Evolutionary conservation across 2,329 filamentous ascomycete species (phyloP), one percentile per base, ranked within the genome.

Genomic region (Verticillium alfalfae): DNA sequence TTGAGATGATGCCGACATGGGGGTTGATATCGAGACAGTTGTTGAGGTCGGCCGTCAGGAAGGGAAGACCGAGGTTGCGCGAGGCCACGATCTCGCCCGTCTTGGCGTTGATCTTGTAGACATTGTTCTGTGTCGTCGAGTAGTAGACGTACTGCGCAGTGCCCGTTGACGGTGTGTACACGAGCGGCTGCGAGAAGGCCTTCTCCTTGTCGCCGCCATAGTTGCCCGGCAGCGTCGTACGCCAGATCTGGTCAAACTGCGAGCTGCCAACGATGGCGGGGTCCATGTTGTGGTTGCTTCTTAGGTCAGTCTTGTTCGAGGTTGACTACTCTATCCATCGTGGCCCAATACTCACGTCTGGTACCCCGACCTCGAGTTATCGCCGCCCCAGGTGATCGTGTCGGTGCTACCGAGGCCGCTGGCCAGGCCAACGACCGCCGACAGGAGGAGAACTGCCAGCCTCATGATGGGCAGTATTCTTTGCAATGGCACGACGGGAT

Each of bases 211-310:
- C 73, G 16, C 76, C 77, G 38, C 77, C 76, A 69, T 84, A 86
- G 34, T 73, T 77, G 10, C 84, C 84, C 0, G 83, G 81, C 1
- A 86, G 74, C 0, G 68, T 57, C 1, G 79, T 80, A 67, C 76
- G 79, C 74, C 83, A 87, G 4, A 86, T 70, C 61, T 84, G 79
- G n/a, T 78, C 81, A 64, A 86, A 87, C 57, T 81, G 76, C 2
- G 78, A 70, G 59, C 81, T 83, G 49, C 75, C 78, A 2, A 88
- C 83, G 7, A 86, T 73, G 10, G 80, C 75, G 1, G 85, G 85
- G 67, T 87, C 83, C 79, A 88, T 83, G 70, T 87, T 87, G 68
- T 88, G 84, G 67, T 85, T 87, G 15, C 70, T 72, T 52, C 7
- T 10, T 22, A 34, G 37, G 34, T 57, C 34, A 34, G 15, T 16